Evolutionary conservation across 1,139 yeast genomes (phyloP), one percentile per base, ranked within the genome.

Genomic region (Scheffersomyces insectosa): DNA sequence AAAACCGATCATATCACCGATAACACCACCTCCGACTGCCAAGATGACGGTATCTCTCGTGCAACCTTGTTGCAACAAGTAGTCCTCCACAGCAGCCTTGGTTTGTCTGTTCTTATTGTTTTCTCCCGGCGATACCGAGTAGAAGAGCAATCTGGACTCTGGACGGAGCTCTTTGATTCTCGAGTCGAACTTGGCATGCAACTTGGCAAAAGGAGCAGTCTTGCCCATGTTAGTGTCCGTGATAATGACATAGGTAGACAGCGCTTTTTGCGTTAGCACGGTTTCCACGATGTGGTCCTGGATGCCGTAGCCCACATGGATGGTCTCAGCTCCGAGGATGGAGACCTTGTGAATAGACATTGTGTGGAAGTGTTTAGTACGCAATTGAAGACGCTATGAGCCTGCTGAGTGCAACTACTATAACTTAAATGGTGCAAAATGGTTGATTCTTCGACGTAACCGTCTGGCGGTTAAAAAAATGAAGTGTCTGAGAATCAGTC

Each of bases 1-100:
- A 63, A 84, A 95, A 4, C 99, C 99, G 56, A 93, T 88, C 99
- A 95, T 93, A 62, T 95, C 99, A 44, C 99, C 99, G 67, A 95
- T 91, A 42, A 95, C 95, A 55, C 99, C 99, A 50, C 99, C 99
- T 47, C 99, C 99, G 47, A 95, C 82, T 4, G 99, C 99, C 45
- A 95, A 68, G 45, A 95, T 83, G 23, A 95, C 91, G 3, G 98
- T 90, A 62, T 95, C 99, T 67, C 99, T 80, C 25, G 98, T 93
- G 66, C 99, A 95, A 23, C 96, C 96, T 58, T 88, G 71, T n/a
- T 70, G 61, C 51, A 95, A 77, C 60, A 95, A 71, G 67, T 79
- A 93, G 68, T 95, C 99, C 68, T 95, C 99, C 46, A 95, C 91
- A 16, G 82, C 84, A 23, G 95, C 98, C 66, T 95, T 95, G 36